Conservation (phyloP, 257 asterid species). For the Lycium barbarum region DNA sequence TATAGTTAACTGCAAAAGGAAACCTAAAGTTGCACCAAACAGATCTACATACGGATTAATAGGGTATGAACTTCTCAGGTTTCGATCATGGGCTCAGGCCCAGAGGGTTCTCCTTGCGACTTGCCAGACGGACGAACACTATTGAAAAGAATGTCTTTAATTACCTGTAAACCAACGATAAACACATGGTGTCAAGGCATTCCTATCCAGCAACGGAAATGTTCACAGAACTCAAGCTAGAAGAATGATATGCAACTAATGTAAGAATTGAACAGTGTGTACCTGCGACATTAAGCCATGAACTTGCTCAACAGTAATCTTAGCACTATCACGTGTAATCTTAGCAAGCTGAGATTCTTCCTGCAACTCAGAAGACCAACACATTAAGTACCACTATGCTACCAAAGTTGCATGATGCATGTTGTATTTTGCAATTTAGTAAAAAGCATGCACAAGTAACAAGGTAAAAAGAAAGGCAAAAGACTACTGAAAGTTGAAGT, state of each 20-base stretch:
- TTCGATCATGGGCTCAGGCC: constrained; percentile 94
- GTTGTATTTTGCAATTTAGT: neutral
- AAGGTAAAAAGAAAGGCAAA: neutral
- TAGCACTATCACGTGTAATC: constrained; percentile 93
- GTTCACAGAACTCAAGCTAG: neutral
- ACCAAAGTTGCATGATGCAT: neutral
- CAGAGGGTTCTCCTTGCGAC: constrained; percentile 62
- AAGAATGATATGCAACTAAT: constrained; percentile 7
- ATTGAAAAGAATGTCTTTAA: constrained; percentile 93
- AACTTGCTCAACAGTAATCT: constrained; percentile 98
- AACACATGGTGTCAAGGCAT: neutral
- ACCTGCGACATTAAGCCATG: constrained; percentile 99
- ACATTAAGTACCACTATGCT: neutral
- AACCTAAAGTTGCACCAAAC: constrained; percentile 15
- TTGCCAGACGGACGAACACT: constrained; percentile 71
- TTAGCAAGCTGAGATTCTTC: constrained; percentile 94
- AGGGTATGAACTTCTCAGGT: constrained; percentile 42
- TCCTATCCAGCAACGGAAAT: constrained; percentile 9
- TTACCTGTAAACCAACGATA: constrained; percentile 59
- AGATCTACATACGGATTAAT: constrained; percentile 6
- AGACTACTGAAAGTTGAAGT: neutral
- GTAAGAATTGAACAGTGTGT: neutral
- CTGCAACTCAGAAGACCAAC: constrained; percentile 47
- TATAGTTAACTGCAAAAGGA: constrained; percentile 7
- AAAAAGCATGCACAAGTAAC: neutral